These are phyloP conservation scores for Biscogniauxia marginata DNA, from an alignment of 2,329 filamentous ascomycete genomes.

Conservation along the genomic window DNA sequence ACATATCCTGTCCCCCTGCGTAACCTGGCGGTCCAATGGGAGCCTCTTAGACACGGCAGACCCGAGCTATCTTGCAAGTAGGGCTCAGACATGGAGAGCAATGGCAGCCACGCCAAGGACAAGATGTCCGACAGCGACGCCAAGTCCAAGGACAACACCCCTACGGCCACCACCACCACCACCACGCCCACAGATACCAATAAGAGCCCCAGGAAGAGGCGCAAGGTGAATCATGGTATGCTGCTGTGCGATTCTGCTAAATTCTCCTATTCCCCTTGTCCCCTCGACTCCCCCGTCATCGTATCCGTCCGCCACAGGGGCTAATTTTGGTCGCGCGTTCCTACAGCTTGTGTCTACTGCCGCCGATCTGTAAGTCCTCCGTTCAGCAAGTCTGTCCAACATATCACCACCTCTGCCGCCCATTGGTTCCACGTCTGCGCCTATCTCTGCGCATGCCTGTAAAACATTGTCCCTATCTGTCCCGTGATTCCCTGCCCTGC, in stretches of 20 bases:
- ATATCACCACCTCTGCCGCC: conserved; percentile 27
- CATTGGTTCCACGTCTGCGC: conserved; percentile 33
- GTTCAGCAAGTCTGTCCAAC: conserved; percentile 27
- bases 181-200: conserved; percentile 32
- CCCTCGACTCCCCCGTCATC: conserved; percentile 19
- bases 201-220: conserved; percentile 75
- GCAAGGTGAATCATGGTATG: conserved; percentile 88
- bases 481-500: conserved; percentile 22
- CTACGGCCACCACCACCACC: conserved; percentile 27
- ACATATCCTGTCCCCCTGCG: conserved; percentile 38
- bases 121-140: conserved; percentile 38
- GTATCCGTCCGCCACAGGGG: conserved; percentile 27
- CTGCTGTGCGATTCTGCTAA: conserved; percentile 39
- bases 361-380: conserved; percentile 77
- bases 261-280: conserved; percentile 21
- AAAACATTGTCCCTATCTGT: conserved; percentile 9
- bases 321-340: conserved; percentile 42
- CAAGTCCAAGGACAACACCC: conserved; percentile 36
- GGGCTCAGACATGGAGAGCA: conserved; percentile 31
- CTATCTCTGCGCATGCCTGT: conserved; percentile 17
- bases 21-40: conserved; percentile 46
- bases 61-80: conserved; percentile 31
- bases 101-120: conserved; percentile 40
- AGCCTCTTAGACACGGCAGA: conserved; percentile 36
- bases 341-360: conserved; percentile 82